Evolutionary conservation across 306 rosid genomes (phyloP).

Genomic region (Albizia julibrissin): DNA sequence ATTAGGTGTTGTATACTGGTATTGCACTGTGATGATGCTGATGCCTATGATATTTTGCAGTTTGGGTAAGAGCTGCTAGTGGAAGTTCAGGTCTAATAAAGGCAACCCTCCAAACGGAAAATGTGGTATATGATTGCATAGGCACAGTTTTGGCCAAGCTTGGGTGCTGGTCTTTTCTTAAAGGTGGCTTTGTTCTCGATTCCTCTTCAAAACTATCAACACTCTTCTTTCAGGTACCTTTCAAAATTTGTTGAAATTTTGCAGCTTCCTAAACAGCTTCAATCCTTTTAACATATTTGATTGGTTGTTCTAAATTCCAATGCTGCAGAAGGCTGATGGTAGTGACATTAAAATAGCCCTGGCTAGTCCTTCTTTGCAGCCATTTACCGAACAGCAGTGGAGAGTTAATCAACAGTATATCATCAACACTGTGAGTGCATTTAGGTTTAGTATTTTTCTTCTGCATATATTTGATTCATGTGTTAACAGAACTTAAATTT

Average conservation of each 20-base stretch:
- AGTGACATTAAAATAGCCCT: constrained; percentile 43
- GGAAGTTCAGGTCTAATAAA: constrained; percentile 54
- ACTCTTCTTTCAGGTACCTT: constrained; percentile 60
- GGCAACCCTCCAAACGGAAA: constrained; percentile 58
- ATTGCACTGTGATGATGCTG: neutral
- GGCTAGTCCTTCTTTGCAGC: constrained; percentile 74
- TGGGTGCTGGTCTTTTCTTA: constrained; percentile 94
- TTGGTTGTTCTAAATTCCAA: neutral
- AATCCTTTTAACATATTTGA: neutral
- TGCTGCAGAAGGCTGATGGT: constrained; percentile 49
- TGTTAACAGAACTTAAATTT: neutral
- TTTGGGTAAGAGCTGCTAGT: constrained; percentile 67
- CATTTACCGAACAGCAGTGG: constrained; percentile 76
- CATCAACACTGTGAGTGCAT: constrained; percentile 59
- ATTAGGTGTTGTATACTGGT: neutral
- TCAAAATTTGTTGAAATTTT: neutral
- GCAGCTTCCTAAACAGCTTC: neutral
- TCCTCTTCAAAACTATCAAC: constrained; percentile 48
- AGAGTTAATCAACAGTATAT: constrained; percentile 63
- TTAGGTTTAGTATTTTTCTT: neutral
- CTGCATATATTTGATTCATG: neutral
- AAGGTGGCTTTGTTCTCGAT: constrained; percentile 78
- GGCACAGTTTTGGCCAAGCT: constrained; percentile 74
- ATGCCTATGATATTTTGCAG: constrained; percentile 32
- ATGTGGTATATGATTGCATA: constrained; percentile 49